phyloP scores from a whole-genome alignment of 108 stramenopile species.

The Chaetoceros muelleri region DNA sequence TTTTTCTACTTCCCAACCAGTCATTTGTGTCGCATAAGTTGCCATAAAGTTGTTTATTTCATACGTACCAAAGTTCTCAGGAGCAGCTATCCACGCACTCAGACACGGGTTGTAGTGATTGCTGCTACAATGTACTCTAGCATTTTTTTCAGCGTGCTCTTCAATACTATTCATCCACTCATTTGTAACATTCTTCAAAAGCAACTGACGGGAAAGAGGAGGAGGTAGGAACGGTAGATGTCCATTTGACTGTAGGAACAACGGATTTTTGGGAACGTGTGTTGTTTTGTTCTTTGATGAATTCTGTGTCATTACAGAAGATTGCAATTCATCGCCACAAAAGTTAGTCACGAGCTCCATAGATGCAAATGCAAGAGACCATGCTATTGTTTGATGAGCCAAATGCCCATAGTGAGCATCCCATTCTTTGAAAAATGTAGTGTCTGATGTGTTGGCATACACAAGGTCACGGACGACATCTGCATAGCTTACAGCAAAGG shows the following conservation, averaged over 20 bases:
- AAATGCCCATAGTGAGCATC: not conserved
- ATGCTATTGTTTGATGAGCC: slow-evolving; percentile 5
- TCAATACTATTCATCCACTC: not conserved
- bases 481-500: slow-evolving; percentile 39
- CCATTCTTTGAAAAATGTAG: not conserved
- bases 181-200: not conserved
- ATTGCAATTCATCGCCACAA: not conserved
- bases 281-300: not conserved
- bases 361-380: slow-evolving; percentile 5
- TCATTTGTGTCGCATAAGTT: slow-evolving; percentile 15
- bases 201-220: not conserved
- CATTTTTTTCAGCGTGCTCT: not conserved
- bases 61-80: no score
- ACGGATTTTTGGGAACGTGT: not conserved
- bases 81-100: no score
- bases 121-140: not conserved
- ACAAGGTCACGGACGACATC: slow-evolving; percentile 60
- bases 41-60: not conserved
- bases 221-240: not conserved
- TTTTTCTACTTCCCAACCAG: slow-evolving; percentile 45
- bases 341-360: slow-evolving; percentile 1
- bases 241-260: no score
- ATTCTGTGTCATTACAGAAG: not conserved
- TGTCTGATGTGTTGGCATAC: slow-evolving; percentile 51
- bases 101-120: not conserved